Evolutionary conservation across 768 basidiomycete species (phyloP), one percentile per base, ranked within the genome.

Genomic region (Pholiota conissans): DNA sequence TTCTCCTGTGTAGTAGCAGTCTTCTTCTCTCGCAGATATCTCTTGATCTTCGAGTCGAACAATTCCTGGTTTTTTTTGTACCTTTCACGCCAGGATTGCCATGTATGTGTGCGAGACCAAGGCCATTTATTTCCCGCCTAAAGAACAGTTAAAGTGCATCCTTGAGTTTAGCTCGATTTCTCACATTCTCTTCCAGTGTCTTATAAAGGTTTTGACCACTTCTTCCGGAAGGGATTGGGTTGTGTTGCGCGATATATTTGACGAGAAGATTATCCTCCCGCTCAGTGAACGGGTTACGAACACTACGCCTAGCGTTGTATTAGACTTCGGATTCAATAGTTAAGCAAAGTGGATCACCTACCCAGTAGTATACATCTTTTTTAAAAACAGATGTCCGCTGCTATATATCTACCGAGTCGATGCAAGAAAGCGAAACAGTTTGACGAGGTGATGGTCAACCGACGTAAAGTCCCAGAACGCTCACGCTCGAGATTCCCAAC

Each of bases 41-140:
- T 22, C 13, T 45, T 46, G 9, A 87, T 85, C n/a, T 46, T 50
- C 2, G 9, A 26, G 58, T 87, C 77, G 51, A 84, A 85, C 0
- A 61, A 22, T 0, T 30, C 61, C 35, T 73, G 49, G 49, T 86
- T 73, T 59, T 74, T 82, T 58, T 65, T 72, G 61, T 88, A 89
- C n/a, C 79, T 76, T 46, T 83, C 78, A 22, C 84, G 79, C 87
- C 87, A 89, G 3, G 84, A 84, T n/a, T 76, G 74, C 82, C 76
- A 83, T 2, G 84, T 3, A 65, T 87, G 87, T 5, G 67, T 69
- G 16, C 49, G 59, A n/a, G 77, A 69, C 83, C 84, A 88, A 10
- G 74, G 69, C 83, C 84, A 87, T 58, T 66, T 69, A 0, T 64
- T 61, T 10, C 20, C 56, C 29, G 50, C 49, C 62, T 65, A 20